Conservation (phyloP, 768 basidiomycete genomes). For the Collybia sp. region DNA sequence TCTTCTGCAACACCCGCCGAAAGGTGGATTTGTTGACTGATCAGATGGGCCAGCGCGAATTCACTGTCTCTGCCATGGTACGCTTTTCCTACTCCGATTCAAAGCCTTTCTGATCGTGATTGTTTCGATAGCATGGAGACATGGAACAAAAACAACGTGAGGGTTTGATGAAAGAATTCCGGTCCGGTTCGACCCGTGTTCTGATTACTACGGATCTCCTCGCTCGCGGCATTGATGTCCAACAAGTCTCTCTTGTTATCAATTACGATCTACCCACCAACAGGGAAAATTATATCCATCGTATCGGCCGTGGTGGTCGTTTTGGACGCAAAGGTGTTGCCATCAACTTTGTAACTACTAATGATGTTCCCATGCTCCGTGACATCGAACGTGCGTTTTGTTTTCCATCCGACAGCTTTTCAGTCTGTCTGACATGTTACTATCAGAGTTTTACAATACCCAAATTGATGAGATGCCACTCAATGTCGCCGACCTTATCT, state of each 20-base stretch:
- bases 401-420: constrained; percentile 2
- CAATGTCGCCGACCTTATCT: constrained; percentile 75
- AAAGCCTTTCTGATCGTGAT: constrained; percentile 12
- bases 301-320: constrained; percentile 96
- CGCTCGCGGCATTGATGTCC: constrained; percentile 98
- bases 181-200: constrained; percentile 95
- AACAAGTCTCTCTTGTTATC: constrained; percentile 94
- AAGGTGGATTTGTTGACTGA: constrained; percentile 99
- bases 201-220: constrained; percentile 98
- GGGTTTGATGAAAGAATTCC: constrained; percentile 99
- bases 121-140: constrained; percentile 76
- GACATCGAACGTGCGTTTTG: constrained; percentile 86
- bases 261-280: constrained; percentile 92
- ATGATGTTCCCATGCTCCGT: constrained; percentile 87
- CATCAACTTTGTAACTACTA: constrained; percentile 96
- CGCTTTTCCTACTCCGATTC: constrained; percentile 18
- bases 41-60: constrained; percentile 94
- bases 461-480: constrained; percentile 99
- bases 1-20: constrained; percentile 98
- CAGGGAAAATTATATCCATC: constrained; percentile 98
- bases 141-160: constrained; percentile 99
- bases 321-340: constrained; percentile 98
- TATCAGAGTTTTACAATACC: constrained; percentile 83
- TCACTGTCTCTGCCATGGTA: constrained; percentile 97
- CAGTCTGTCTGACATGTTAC: constrained; percentile 11